Evolutionary conservation across 805 yeast genomes (phyloP), one percentile per base, ranked within the genome.

Genomic region (Wickerhamiella dianesei): DNA sequence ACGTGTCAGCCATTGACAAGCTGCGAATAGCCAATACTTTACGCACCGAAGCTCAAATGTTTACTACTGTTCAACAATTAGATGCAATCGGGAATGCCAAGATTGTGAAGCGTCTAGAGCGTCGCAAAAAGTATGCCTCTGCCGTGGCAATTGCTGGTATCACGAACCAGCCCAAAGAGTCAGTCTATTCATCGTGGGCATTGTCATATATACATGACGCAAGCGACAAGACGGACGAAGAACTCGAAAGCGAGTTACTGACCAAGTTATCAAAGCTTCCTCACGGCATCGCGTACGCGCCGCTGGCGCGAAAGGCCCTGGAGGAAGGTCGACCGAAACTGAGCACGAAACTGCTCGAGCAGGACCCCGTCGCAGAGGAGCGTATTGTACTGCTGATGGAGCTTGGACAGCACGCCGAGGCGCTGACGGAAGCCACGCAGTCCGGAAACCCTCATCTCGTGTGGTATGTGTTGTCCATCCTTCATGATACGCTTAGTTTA

Each of bases 131-230:
- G 51, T 83, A 80, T 63, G 68, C 73, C 9, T 68, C 83, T 40
- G 77, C 87, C 2, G 60, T 85, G 32, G 74, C 79, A 50, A 66
- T 87, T 1, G 72, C 82, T 3, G 70, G 73, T 16, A 66, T 74
- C 22, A 67, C 71, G 53, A 65, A 63, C 42, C 62, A 67, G 44
- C 77, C 74, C 41, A 67, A 65, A 44, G 74, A 74, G 56, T 51
- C 62, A 14, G 73, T 92, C 0, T 82, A 80, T 56, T 69, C 76
- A 1, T 73, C 79, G 52, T 92, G 97, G 97, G 88, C 95, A 3
- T 74, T 80, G 49, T 64, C 73, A 32, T 82, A 84, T 57, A 76
- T 88, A 20, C 79, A 80, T 14, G 18, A 19, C 6, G 14, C 41
- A 9, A 21, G 9, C 4, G 56, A 70, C 4, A 72, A 71, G 22